Evolutionary conservation across 2,329 filamentous ascomycete species (phyloP), one percentile per base, ranked within the genome.

Genomic region (Biscogniauxia sp.): DNA sequence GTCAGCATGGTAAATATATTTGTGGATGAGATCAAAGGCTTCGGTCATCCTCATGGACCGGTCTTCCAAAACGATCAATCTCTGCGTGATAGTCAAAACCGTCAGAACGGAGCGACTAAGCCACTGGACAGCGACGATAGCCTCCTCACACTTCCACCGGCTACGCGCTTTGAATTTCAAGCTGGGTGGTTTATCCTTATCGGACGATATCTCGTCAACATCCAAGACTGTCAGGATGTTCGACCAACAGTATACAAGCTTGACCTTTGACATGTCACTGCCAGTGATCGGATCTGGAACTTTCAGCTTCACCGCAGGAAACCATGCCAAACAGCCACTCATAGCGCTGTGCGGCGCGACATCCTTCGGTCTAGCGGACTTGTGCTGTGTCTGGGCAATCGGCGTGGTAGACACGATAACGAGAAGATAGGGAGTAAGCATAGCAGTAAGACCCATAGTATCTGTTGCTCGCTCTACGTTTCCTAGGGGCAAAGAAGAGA

Each of bases 401-500:
- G 95, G 95, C 0, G 94, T 99, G 0, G 95, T 99, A 0, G 96
- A 99, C 13, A 99, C 95, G 68, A 99, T 93, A 45, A 99, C 95
- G 49, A 99, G 81, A 4, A 99, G 80, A 75, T 99, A 98, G 0
- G 95, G 95, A 0, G 95, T 99, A 59, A 99, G 81, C 83, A 99
- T 93, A 5, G 96, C 96, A 51, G 96, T 97, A 59, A 99, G 77
- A 0, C 95, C 95, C 80, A 99, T 86, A 2, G 84, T 82, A 74
- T 99, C 95, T 2, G 93, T 96, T 5, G 88, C 84, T 66, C 94
- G 89, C 72, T 97, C 93, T 2, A 96, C 87, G 70, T 98, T 99
- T n/a, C 95, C 95, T 0, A 99, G 82, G 0, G 96, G 95, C 37
- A 98, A 79, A 11, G 95, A 88, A 3, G 92, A 88, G 76, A 99